Evolutionary conservation across 768 basidiomycete genomes (phyloP).

Genomic region (Leccinum obscurum): DNA sequence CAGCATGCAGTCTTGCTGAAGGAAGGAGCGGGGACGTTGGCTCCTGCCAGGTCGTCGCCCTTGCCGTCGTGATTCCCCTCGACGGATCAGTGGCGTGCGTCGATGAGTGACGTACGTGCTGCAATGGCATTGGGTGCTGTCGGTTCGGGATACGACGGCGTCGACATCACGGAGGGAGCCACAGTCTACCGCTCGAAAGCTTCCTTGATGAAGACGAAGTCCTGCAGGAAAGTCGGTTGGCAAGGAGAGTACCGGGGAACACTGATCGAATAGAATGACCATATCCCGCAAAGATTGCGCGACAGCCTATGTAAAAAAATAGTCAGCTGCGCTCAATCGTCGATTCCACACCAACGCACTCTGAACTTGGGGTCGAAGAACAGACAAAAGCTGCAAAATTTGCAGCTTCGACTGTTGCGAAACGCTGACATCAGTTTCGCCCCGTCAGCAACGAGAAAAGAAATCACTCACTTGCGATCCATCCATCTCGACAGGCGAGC

Average conservation of each 20-base stretch:
- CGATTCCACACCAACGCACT: background rate
- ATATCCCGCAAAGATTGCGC: background rate
- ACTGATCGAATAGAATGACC: background rate
- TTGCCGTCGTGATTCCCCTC: conserved; percentile 9
- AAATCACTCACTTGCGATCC: conserved; percentile 73
- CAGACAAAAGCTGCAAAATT: conserved; percentile 88
- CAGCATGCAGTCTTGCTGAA: conserved; percentile 67
- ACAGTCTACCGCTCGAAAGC: conserved; percentile 75
- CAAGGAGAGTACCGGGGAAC: background rate
- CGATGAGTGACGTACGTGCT: conserved; percentile 15
- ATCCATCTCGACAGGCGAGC: conserved; percentile 91
- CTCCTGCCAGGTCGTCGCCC: conserved; percentile 29
- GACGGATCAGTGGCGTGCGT: conserved; percentile 20
- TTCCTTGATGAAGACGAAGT: conserved; percentile 97
- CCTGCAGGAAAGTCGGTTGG: conserved; percentile 42
- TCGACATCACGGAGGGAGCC: conserved; percentile 43
- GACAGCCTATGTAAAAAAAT: background rate
- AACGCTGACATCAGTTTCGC: conserved; percentile 49
- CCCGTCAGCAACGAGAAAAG: background rate
- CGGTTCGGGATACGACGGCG: conserved; percentile 22
- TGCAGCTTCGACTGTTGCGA: conserved; percentile 89
- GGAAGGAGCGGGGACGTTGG: conserved; percentile 56
- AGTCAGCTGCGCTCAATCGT: background rate
- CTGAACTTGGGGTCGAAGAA: background rate
- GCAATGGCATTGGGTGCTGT: conserved; percentile 3